phyloP scores from a whole-genome alignment of 2,329 filamentous ascomycete genomes.

The Diaporthe aspalathi region DNA sequence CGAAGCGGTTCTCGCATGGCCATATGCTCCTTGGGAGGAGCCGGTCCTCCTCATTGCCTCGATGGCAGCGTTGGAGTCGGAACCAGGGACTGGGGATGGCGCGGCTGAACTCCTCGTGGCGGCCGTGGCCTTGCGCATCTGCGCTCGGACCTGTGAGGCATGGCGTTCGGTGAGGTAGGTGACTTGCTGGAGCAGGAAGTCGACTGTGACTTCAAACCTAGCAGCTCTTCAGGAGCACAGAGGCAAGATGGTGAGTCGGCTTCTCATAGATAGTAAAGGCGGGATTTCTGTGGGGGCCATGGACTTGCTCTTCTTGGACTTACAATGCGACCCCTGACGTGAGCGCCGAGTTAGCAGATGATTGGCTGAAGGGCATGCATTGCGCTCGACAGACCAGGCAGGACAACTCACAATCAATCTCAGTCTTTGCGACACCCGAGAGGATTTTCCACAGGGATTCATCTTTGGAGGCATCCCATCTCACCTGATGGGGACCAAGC shows the following conservation, averaged over 20 bases:
- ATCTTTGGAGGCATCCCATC: slow-evolving; percentile 91
- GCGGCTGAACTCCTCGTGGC: slow-evolving; percentile 65
- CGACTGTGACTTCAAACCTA: slow-evolving; percentile 84
- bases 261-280: background rate
- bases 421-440: slow-evolving; percentile 81
- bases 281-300: background rate
- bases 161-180: slow-evolving; percentile 94
- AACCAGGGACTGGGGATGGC: slow-evolving; percentile 67
- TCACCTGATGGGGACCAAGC: slow-evolving; percentile 66
- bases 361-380: slow-evolving; percentile 30
- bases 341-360: slow-evolving; percentile 11
- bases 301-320: slow-evolving; percentile 46
- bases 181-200: slow-evolving; percentile 92
- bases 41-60: slow-evolving; percentile 64
- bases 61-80: slow-evolving; percentile 53
- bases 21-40: slow-evolving; percentile 49
- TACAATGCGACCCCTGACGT: slow-evolving; percentile 81
- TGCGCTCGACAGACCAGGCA: background rate
- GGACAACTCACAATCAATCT: slow-evolving; percentile 80
- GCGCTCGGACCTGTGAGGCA: slow-evolving; percentile 87
- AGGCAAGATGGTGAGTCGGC: background rate
- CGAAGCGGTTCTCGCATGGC: slow-evolving; percentile 60
- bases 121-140: slow-evolving; percentile 80
- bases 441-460: slow-evolving; percentile 90
- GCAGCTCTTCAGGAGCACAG: slow-evolving; percentile 65